Percentiles rank a stretch among this genome's conserved stretches.
Conservation (phyloP, 345 rosid genomes). For the Melaleuca alternifolia region DNA sequence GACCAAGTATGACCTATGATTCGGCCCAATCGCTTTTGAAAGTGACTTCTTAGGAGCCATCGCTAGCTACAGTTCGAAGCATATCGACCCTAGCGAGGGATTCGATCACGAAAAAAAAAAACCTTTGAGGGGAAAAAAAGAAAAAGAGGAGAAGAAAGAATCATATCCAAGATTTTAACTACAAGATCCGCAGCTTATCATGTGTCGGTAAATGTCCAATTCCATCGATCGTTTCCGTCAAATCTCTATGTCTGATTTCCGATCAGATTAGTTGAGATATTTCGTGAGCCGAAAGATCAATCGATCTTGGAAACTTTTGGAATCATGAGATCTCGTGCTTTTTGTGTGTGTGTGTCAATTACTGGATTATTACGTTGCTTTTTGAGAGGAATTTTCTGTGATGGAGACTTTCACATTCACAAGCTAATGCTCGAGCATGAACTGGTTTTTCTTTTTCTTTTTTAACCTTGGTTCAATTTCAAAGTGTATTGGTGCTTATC, state of each 20-base stretch:
- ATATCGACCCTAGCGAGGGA: not conserved
- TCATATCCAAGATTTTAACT: not conserved
- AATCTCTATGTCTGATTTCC: not conserved
- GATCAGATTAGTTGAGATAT: no score
- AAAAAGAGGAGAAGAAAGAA: not conserved
- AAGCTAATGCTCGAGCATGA: no score
- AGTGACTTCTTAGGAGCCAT: not conserved
- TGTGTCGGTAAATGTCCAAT: not conserved
- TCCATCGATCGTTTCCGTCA: not conserved
- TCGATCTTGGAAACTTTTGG: no score
- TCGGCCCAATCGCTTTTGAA: not conserved
- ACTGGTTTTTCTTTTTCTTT: no score
- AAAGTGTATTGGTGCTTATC: not conserved
- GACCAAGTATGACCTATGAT: not conserved
- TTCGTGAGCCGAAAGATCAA: no score
- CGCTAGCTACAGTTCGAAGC: not conserved
- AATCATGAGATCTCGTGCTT: no score
- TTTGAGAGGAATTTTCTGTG: no score
- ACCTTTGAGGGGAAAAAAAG: not conserved
- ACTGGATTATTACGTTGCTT: no score
- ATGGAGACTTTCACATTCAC: no score
- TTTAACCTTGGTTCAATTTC: no score
- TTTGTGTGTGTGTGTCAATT: no score
- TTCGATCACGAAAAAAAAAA: not conserved
- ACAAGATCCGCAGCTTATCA: not conserved